These are phyloP conservation scores for Lenwebbia sp. DNA, from an alignment of 345 rosid species.

Conservation along the genomic window DNA sequence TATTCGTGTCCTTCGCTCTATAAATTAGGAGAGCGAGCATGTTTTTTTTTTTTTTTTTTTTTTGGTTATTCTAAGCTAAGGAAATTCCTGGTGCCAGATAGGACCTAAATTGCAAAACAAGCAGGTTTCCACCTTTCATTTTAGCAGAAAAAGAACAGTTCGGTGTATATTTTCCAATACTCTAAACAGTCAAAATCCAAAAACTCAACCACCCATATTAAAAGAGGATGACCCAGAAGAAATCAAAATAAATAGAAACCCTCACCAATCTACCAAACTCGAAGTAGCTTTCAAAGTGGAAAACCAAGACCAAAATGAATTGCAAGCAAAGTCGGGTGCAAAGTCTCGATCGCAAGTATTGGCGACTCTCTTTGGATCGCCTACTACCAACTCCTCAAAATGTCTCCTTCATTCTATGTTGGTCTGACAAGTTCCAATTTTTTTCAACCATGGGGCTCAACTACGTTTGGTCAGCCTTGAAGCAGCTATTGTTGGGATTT, in stretches of 20 bases:
- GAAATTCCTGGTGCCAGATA: background rate
- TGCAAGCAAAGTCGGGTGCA: background rate
- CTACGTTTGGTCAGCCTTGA: background rate
- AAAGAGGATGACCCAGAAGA: background rate
- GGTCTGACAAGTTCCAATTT: background rate
- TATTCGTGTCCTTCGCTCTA: background rate
- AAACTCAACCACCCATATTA: background rate
- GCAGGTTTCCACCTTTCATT: background rate
- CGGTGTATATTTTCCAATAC: background rate
- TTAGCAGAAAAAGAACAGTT: background rate
- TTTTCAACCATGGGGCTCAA: background rate
- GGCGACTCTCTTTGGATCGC: background rate
- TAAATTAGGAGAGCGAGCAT: background rate
- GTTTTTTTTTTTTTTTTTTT: background rate
- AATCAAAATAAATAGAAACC: background rate
- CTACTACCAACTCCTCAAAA: background rate
- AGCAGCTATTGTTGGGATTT: too few species aligned
- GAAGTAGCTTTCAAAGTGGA: background rate
- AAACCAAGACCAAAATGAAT: background rate
- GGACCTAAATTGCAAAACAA: background rate
- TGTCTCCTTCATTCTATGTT: background rate
- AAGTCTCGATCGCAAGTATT: background rate
- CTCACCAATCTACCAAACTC: background rate
- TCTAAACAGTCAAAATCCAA: background rate
- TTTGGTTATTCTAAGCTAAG: background rate